phyloP scores from a whole-genome alignment of 1,284 basidiomycete genomes.

The Cronartium quercuum region DNA sequence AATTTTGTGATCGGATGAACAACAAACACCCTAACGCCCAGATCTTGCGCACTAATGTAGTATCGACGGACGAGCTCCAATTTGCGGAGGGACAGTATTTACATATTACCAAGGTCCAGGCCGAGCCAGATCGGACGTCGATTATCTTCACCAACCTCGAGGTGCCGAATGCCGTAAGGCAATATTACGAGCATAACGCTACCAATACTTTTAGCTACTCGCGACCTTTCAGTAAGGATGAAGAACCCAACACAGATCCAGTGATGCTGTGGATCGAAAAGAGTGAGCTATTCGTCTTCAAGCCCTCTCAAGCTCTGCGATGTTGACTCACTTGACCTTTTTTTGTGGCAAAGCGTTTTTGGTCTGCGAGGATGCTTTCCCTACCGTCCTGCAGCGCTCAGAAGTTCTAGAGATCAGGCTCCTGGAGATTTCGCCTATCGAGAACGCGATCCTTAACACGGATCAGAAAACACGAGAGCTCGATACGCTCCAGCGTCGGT shows the following conservation, averaged over 20 bases:
- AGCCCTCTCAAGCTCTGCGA: conserved; percentile 17
- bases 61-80: conserved; percentile 72
- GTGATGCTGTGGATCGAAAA: conserved; percentile 53
- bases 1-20: conserved; percentile 83
- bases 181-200: conserved; percentile 75
- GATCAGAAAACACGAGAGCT: conserved; percentile 71
- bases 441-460: conserved; percentile 74
- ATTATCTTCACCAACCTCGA: conserved; percentile 80
- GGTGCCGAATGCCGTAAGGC: conserved; percentile 69
- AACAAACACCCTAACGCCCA: conserved; percentile 84
- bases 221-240: conserved; percentile 61
- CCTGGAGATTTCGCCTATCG: conserved; percentile 76
- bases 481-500: conserved; percentile 62
- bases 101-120: conserved; percentile 69
- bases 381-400: conserved; percentile 81
- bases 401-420: conserved; percentile 72
- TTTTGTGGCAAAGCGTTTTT: conserved; percentile 31
- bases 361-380: conserved; percentile 71
- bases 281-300: conserved; percentile 42
- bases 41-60: conserved; percentile 66
- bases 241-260: conserved; percentile 50
- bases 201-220: conserved; percentile 57
- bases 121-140: conserved; percentile 71
- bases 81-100: conserved; percentile 71
- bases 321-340: conserved; percentile 60